These are phyloP conservation scores for Solanum stenotomum DNA, from an alignment of 257 asterid genomes.

Conservation along the genomic window DNA sequence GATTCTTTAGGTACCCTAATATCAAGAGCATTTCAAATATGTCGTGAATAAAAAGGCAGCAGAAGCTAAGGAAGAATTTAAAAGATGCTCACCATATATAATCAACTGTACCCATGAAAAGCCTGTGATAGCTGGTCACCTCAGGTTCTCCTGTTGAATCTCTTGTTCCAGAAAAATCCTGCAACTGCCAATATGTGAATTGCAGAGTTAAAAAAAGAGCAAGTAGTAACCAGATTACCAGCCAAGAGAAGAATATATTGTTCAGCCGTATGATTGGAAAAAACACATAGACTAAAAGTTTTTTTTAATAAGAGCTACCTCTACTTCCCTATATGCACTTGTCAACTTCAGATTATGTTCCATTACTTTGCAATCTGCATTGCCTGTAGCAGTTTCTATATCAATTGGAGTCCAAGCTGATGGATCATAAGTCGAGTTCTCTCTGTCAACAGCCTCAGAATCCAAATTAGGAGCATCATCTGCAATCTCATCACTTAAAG, in stretches of 20 bases:
- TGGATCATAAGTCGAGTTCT: constrained; percentile 21
- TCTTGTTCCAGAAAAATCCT: constrained; percentile 57
- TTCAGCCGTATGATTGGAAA: background rate
- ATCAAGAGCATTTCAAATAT: background rate
- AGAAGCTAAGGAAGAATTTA: background rate
- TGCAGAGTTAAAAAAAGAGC: background rate
- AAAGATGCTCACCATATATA: constrained; percentile 74
- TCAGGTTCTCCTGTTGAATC: constrained; percentile 80
- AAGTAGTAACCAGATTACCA: background rate
- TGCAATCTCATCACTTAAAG: constrained; percentile 17
- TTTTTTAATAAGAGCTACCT: constrained; percentile 34
- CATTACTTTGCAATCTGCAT: constrained; percentile 44
- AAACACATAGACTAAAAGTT: background rate
- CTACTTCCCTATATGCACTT: constrained; percentile 68
- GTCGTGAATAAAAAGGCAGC: background rate
- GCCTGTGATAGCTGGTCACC: constrained; percentile 78
- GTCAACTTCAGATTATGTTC: constrained; percentile 70
- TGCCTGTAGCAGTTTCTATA: constrained; percentile 70
- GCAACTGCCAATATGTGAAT: constrained; percentile 11
- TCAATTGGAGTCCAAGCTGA: constrained; percentile 84
- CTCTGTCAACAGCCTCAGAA: constrained; percentile 12
- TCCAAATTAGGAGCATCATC: constrained; percentile 7
- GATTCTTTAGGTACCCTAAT: background rate
- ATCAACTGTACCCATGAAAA: constrained; percentile 85
- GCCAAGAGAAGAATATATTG: background rate